Percentiles rank a stretch among this genome's conserved stretches.
Evolutionary conservation across 352 stramenopile genomes (phyloP).

Genomic region (Sclerospora graminicola): DNA sequence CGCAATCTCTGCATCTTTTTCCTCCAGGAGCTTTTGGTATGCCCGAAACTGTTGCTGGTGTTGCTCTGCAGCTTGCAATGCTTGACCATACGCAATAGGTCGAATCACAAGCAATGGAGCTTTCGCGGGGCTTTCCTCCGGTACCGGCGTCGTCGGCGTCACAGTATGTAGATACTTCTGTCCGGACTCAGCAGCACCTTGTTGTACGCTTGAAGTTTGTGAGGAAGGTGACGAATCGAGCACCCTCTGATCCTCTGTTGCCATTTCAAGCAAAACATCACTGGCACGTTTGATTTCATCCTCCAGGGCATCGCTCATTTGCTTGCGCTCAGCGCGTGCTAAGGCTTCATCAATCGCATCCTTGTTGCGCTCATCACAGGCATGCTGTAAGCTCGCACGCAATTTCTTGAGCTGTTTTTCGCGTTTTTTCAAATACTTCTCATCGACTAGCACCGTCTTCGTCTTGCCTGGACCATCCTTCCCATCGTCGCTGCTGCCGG

Average conservation of each 20-base stretch:
- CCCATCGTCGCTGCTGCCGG: constrained; percentile 23
- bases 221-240: constrained; percentile 6
- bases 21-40: constrained; percentile 48
- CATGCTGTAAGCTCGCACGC: constrained; percentile 27
- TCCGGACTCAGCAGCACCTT: constrained; percentile 3
- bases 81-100: constrained; percentile 62
- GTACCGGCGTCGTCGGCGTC: constrained; percentile 9
- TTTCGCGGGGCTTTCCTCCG: constrained; percentile 8
- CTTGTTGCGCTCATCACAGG: constrained; percentile 38
- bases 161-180: constrained; percentile 24
- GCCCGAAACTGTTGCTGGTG: constrained; percentile 45
- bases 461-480: constrained; percentile 22
- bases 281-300: constrained; percentile 42
- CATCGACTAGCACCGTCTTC: constrained; percentile 53
- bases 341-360: constrained; percentile 46
- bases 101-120: constrained; percentile 50
- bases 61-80: constrained; percentile 52
- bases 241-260: constrained; percentile 12
- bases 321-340: constrained; percentile 57
- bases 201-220: constrained; percentile 3
- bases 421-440: constrained; percentile 67
- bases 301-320: constrained; percentile 57
- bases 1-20: constrained; percentile 60
- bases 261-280: constrained; percentile 30
- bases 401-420: constrained; percentile 69